phyloP scores from a whole-genome alignment of 2,329 filamentous ascomycete genomes.

The Juglanconis juglandina region DNA sequence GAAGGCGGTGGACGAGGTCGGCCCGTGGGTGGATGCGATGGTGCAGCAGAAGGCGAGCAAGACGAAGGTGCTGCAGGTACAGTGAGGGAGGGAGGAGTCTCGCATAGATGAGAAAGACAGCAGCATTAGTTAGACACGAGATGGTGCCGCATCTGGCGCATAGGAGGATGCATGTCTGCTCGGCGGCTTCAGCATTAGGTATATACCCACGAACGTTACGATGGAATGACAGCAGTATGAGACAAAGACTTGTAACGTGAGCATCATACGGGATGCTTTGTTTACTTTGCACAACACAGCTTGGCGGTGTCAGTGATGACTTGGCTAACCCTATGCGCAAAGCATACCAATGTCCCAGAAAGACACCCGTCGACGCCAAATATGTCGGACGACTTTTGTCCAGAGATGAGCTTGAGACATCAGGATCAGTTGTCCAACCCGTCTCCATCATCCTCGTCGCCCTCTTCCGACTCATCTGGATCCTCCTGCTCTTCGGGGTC shows the following conservation, averaged over 20 bases:
- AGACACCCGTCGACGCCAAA: neutral
- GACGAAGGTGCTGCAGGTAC: conserved; percentile 46
- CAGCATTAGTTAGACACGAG: neutral
- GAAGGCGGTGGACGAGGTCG: conserved; percentile 51
- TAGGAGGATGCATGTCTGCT: neutral
- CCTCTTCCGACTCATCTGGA: conserved; percentile 21
- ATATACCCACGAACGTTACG: neutral
- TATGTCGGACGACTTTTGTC: neutral
- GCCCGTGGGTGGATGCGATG: conserved; percentile 51
- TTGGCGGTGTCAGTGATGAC: no score
- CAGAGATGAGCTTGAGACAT: no score
- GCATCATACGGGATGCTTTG: neutral
- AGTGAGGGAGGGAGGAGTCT: conserved; percentile 29
- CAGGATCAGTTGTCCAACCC: conserved; percentile 8
- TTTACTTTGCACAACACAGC: neutral
- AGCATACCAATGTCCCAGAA: no score
- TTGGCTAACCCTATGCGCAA: no score
- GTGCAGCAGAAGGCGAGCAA: conserved; percentile 47
- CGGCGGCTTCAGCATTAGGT: neutral
- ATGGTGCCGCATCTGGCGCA: neutral
- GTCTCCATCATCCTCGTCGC: conserved; percentile 19
- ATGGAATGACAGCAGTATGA: neutral
- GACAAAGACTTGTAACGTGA: neutral
- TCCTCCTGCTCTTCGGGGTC: conserved; percentile 21
- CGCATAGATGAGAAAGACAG: neutral